Evolutionary conservation across 2,329 filamentous ascomycete species (phyloP), one percentile per base, ranked within the genome.

Genomic region (Neofusicoccum sp.): DNA sequence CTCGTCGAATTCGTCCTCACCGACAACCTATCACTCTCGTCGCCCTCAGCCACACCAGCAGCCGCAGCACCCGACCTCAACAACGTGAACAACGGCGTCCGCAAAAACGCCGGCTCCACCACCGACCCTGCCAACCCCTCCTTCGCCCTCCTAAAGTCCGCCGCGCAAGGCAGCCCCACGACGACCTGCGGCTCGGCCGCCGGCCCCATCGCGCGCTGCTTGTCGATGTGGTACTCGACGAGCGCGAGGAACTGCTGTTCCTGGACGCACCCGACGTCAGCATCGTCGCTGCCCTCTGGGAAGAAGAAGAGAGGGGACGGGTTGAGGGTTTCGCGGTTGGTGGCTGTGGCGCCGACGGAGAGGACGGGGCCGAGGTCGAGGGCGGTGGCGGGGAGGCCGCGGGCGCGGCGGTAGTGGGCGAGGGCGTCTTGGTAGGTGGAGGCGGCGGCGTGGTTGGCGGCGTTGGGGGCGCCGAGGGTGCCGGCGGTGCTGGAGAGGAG

Each of bases 341-440:
- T 38, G n/a, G 57, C 57, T 1, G 45, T 41, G 9, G 36, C 38
- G 14, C 71, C 71, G 1, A 67, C 66, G n/a, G 65, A 72, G 5
- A 47, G 57, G 26, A 75, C 66, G 3, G 63, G n/a, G 7, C 68
- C 65, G 8, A 74, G 63, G 12, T 68, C 53, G 14, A 60, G 33
- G 7, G 51, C 40, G 2, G 60, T 62, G 6, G 54, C 63, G 16
- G 58, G 43, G 2, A 68, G 61, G 3, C 67, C 68, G 3, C 41
- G 54, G 6, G 26, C 9, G 9, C 60, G 65, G 14, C 69, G 67
- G 24, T 70, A 63, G 1, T 63, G 63, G 4, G 71, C 69, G 3
- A 73, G 53, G 2, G 63, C 56, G 45, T 73, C 71, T n/a, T 72
- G 66, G 54, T 70, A 73, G 1, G 71, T 62, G 48, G 70, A 70